phyloP scores from a whole-genome alignment of 768 basidiomycete species.

The Amyloporia xantha region DNA sequence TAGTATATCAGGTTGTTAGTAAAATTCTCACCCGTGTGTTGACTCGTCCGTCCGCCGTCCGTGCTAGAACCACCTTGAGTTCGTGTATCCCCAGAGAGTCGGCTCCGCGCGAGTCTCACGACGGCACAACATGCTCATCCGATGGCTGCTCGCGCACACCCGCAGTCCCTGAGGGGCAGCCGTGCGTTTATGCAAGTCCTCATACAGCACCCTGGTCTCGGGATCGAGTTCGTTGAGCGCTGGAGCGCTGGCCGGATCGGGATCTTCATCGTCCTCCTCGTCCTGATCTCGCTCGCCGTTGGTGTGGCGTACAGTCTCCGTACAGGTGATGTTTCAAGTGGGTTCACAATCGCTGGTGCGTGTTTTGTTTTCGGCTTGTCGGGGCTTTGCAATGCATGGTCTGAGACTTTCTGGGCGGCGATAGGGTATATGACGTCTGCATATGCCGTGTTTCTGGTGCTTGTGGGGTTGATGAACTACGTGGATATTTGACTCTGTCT shows the following conservation, averaged over 20 bases:
- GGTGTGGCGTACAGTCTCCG: slow-evolving; percentile 1
- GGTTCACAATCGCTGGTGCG: slow-evolving; percentile 12
- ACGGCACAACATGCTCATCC: slow-evolving; percentile 8
- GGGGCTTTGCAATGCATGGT: not conserved
- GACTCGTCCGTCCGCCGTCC: too few relatives aligned
- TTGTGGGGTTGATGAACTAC: slow-evolving; percentile 3
- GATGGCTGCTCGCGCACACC: slow-evolving; percentile 10
- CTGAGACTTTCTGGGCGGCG: too few relatives aligned
- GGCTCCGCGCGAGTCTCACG: slow-evolving; percentile 1
- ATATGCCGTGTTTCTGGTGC: slow-evolving; percentile 5
- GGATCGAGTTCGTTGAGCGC: slow-evolving; percentile 15
- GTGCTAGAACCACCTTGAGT: slow-evolving; percentile 2
- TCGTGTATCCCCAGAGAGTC: slow-evolving; percentile 6
- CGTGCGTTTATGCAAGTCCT: slow-evolving; percentile 10
- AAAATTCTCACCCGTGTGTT: too few relatives aligned
- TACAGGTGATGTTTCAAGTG: slow-evolving; percentile 6
- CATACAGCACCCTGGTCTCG: slow-evolving; percentile 2
- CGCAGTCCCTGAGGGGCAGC: slow-evolving; percentile 5
- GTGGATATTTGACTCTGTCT: not conserved
- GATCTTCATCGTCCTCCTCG: slow-evolving; percentile 4
- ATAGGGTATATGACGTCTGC: slow-evolving; percentile 8
- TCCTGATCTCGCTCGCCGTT: slow-evolving; percentile 1
- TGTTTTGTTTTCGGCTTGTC: not conserved
- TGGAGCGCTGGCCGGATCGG: slow-evolving; percentile 8
- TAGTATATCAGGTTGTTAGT: too few relatives aligned